phyloP scores from a whole-genome alignment of 768 basidiomycete species.

The Pulveroboletus frians region DNA sequence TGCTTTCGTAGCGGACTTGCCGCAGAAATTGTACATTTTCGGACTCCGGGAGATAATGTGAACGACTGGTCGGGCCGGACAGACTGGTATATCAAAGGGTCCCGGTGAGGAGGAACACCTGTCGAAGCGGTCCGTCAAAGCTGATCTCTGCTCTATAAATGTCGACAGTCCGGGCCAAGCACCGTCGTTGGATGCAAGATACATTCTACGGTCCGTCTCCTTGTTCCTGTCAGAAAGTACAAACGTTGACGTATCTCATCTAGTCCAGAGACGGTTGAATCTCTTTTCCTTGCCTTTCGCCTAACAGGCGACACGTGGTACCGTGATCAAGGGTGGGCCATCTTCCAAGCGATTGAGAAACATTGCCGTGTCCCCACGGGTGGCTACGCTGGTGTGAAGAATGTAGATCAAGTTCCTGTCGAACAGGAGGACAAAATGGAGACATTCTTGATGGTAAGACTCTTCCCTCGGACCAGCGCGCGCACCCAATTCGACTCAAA shows the following conservation, averaged over 20 bases:
- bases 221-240: neutral
- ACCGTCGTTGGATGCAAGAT: conserved; percentile 74
- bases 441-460: conserved; percentile 81
- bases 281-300: conserved; percentile 87
- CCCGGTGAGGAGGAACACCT: conserved; percentile 38
- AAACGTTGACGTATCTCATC: neutral
- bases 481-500: neutral
- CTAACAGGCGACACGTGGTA: conserved; percentile 80
- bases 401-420: conserved; percentile 74
- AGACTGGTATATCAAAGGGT: conserved; percentile 94
- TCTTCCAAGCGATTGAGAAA: conserved; percentile 84
- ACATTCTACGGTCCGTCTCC: conserved; percentile 73
- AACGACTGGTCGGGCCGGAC: conserved; percentile 34
- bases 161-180: conserved; percentile 19
- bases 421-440: conserved; percentile 88
- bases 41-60: conserved; percentile 53
- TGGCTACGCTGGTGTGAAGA: conserved; percentile 78
- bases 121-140: neutral
- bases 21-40: conserved; percentile 88
- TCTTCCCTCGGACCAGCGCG: neutral
- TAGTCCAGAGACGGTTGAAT: conserved; percentile 92
- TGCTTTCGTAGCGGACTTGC: conserved; percentile 59
- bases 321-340: conserved; percentile 79
- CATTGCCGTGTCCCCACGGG: conserved; percentile 74
- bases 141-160: conserved; percentile 2